Percentiles rank a stretch among this genome's conserved stretches.
Evolutionary conservation across 108 stramenopile species (phyloP).

Genomic region (Thalassiosira profunda): DNA sequence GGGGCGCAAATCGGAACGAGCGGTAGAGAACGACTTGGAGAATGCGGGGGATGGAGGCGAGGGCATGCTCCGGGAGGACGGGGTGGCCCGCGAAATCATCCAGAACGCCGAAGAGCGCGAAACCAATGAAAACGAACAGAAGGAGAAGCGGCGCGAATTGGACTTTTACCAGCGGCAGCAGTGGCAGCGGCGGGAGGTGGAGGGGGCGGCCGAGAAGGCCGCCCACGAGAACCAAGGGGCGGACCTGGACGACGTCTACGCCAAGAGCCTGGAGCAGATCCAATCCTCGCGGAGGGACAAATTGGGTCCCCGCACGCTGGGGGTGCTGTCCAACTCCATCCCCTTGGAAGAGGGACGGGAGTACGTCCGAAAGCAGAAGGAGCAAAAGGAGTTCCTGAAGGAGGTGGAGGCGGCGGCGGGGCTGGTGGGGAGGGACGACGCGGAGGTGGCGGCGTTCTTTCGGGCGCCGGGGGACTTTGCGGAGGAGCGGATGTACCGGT

Average conservation of each 20-base stretch:
- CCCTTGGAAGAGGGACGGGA: conserved; percentile 30
- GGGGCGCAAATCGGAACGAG: not conserved
- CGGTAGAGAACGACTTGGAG: not conserved
- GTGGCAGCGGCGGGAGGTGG: not conserved
- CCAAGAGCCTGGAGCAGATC: not conserved
- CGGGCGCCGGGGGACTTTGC: conserved; percentile 6
- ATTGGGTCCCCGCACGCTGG: conserved; percentile 14
- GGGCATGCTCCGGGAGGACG: not conserved
- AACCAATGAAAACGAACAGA: not conserved
- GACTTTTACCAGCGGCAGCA: not conserved
- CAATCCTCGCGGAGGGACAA: conserved; percentile 9
- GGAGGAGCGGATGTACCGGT: conserved; percentile 23
- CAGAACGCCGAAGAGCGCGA: not conserved
- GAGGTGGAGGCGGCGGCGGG: conserved; percentile 8
- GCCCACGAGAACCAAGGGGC: not conserved
- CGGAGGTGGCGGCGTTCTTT: conserved; percentile 30
- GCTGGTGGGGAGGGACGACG: conserved; percentile 13
- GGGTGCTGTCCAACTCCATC: conserved; percentile 34
- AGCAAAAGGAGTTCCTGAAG: conserved; percentile 11
- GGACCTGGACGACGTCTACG: conserved; percentile 18
- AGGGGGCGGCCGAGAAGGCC: not conserved
- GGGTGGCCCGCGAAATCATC: conserved; percentile 3
- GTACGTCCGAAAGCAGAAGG: not conserved
- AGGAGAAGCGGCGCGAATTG: not conserved
- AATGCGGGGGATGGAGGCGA: not conserved